A percentile compares a stretch with the other conserved stretches of the same genome.
Conservation (phyloP, 2,329 filamentous ascomycete genomes). For the Dactylonectria macrodidyma region DNA sequence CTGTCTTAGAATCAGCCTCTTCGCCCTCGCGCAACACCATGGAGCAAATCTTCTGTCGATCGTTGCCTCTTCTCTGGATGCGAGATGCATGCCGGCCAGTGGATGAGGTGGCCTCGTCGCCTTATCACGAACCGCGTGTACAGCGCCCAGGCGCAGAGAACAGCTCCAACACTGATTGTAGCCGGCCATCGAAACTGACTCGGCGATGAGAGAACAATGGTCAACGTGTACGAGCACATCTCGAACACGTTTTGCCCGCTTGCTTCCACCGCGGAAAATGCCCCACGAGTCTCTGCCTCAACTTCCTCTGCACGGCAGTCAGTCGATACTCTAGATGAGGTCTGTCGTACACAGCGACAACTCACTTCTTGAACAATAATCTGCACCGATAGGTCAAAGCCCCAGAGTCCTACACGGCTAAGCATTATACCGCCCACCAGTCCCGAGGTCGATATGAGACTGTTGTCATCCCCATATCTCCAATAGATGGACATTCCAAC, state of each 20-base stretch:
- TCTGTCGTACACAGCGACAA: background rate
- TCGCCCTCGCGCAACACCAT: constrained; percentile 36
- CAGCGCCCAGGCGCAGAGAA: constrained; percentile 52
- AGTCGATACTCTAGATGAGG: constrained; percentile 5
- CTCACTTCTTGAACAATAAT: constrained; percentile 73
- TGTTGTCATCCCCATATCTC: constrained; percentile 38
- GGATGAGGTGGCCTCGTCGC: constrained; percentile 53
- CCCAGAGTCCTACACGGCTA: constrained; percentile 73
- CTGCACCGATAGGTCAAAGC: constrained; percentile 73
- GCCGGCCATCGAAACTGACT: constrained; percentile 77
- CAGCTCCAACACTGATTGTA: constrained; percentile 69
- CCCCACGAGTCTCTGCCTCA: constrained; percentile 69
- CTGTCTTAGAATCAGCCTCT: constrained; percentile 38
- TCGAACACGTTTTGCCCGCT: constrained; percentile 80
- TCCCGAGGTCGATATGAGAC: constrained; percentile 59
- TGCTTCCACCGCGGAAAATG: constrained; percentile 78
- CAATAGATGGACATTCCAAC: constrained; percentile 62
- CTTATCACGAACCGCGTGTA: constrained; percentile 51
- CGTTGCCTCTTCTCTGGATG: constrained; percentile 43
- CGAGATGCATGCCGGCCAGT: constrained; percentile 48
- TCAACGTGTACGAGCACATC: constrained; percentile 75
- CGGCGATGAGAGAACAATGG: constrained; percentile 74
- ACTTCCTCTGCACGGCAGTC: constrained; percentile 62
- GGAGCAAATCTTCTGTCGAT: constrained; percentile 42
- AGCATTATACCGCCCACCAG: constrained; percentile 67